Evolutionary conservation across 2,329 filamentous ascomycete genomes (phyloP).

Genomic region (Xylaria sp.): DNA sequence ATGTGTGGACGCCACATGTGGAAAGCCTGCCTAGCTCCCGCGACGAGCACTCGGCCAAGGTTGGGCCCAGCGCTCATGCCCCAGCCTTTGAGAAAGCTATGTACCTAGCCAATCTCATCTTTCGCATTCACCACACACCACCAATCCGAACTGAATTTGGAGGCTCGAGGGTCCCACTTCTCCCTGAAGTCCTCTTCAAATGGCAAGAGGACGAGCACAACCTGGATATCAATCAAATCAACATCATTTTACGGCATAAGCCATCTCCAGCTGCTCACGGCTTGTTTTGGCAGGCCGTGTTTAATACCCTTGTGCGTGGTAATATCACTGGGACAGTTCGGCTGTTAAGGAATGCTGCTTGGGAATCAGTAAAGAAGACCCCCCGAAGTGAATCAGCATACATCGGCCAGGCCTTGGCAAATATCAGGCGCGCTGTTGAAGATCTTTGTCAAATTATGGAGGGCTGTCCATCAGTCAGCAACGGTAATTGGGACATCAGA

Average conservation of each 20-base stretch:
- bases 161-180: slow-evolving; percentile 58
- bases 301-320: slow-evolving; percentile 77
- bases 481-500: slow-evolving; percentile 81
- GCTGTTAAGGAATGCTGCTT: slow-evolving; percentile 78
- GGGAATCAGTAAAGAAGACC: slow-evolving; percentile 78
- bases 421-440: slow-evolving; percentile 77
- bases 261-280: slow-evolving; percentile 80
- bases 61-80: slow-evolving; percentile 71
- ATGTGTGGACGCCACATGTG: slow-evolving; percentile 65
- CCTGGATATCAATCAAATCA: slow-evolving; percentile 73
- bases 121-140: slow-evolving; percentile 79
- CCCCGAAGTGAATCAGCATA: slow-evolving; percentile 74
- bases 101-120: slow-evolving; percentile 79
- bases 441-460: slow-evolving; percentile 76
- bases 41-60: slow-evolving; percentile 66
- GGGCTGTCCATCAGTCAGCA: slow-evolving; percentile 74
- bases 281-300: slow-evolving; percentile 88
- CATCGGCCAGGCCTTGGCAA: slow-evolving; percentile 77
- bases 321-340: slow-evolving; percentile 73
- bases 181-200: slow-evolving; percentile 82
- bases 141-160: slow-evolving; percentile 53
- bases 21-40: slow-evolving; percentile 60
- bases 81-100: slow-evolving; percentile 78
- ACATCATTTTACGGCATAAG: slow-evolving; percentile 68
- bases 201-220: slow-evolving; percentile 85